Base-by-base conservation (phyloP, 345 rosid genomes). In the Lepidium sativum region DNA sequence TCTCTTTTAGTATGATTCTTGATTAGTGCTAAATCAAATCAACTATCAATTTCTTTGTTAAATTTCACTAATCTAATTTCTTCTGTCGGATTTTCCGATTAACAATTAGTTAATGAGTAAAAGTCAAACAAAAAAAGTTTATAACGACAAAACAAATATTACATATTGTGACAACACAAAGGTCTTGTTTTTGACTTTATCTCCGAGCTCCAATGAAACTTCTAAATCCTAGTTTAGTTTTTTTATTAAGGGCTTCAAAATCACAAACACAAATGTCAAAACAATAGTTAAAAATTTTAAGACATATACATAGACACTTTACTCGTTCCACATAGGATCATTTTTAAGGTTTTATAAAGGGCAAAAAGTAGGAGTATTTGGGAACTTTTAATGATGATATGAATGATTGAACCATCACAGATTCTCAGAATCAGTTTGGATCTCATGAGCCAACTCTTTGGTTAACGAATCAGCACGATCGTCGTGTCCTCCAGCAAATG, bases 401-500 rank as follows among this genome's bases (percentile, higher is more conserved):
- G 5, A 29, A 68, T 16, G n/a, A 40, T 41, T 6, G 23, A 27
- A 37, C 29, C 27, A 76, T 70, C 63, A 77, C 5, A 68, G 75
- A 41, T 80, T 34, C n/a, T 73, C 81, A 34, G 84, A 78, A 56
- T 80, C 84, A 23, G 80, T 81, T 73, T 89, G 82, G 43, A 89
- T 92, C 79, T 84, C 94, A 15, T 75, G 83, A 75, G 98, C 97
- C 68, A 89, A 55, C 76, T 85, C 97, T 75, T 67, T 82, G 9
- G 88, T 89, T 60, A 92, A 75, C 45, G 34, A 79, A 65, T 89
- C 97, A 0, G 96, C 97, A 1, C 88, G 86, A 18, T 89, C 92
- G 15, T 92, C 98, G 0, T 83, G 92, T 47, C 97, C 97, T 6
- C 97, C 97, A 0, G 97, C 94, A 47, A 92, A 92, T 11, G 79